Evolutionary conservation across 2,329 filamentous ascomycete species (phyloP), one percentile per base, ranked within the genome.

Genomic region (Pseudogymnoascus sp.): DNA sequence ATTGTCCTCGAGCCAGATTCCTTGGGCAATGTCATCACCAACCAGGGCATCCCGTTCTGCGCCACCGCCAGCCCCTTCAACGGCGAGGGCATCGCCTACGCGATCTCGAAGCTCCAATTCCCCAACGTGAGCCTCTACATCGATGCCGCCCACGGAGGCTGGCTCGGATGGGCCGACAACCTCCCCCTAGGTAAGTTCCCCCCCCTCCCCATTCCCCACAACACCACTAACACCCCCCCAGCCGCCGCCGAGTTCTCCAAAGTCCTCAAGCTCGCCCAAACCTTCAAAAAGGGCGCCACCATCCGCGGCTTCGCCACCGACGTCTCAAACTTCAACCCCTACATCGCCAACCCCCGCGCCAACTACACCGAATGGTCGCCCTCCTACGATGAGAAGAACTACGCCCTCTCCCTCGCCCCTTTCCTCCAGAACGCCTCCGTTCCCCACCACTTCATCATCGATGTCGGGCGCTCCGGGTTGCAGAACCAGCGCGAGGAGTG

Each of bases 1-100:
- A 69, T 79, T 38, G 74, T 79, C 7, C 63, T 80, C 4, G 78
- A 80, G 70, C 78, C 77, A 9, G 78, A 80, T 66, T 75, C 75
- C 31, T 69, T 80, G 33, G 77, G 72, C 52, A 79, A 79, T 69
- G 62, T 75, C 8, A 71, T 79, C 43, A 79, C 77, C 23, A 79
- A 78, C 70, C 62, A 70, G 64, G 70, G 67, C 38, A 65, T 77
- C 21, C 69, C 69, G 33, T 71, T 75, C 23, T 79, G 77, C 65
- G 73, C 71, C 25, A 69, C 72, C 52, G 77, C 77, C 0, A 69
- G 71, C 5, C 68, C 72, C 0, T 71, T 71, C 1, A 79, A 80
- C 64, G 71, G 76, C 62, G 72, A 76, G 62, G 77, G 77, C 25
- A 74, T 80, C 21, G 76, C 76, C 7, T 73, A 78, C 49, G 76